Evolutionary conservation across 2,329 filamentous ascomycete species (phyloP).

Genomic region (Corniculantispora saksenae): DNA sequence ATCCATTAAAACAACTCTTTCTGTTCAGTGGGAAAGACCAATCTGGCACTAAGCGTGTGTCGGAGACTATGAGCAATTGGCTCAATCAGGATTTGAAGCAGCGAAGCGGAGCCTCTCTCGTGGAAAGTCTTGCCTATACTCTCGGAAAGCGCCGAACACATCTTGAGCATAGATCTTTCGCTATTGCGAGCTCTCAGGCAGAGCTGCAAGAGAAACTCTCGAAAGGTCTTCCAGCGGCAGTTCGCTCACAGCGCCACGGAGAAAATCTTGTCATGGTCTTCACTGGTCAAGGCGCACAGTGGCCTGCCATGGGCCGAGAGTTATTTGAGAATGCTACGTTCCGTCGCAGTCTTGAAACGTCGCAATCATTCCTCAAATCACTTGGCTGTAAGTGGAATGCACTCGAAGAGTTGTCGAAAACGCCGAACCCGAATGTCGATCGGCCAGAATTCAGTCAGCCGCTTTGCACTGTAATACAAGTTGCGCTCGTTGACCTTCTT

Average conservation of each 20-base stretch:
- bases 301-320: slow-evolving; percentile 33
- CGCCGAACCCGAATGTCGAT: not conserved
- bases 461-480: slow-evolving; percentile 41
- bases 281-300: slow-evolving; percentile 38
- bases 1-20: not conserved
- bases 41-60: not conserved
- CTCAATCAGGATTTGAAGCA: not conserved
- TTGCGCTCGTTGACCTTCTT: slow-evolving; percentile 38
- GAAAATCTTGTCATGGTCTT: slow-evolving; percentile 29
- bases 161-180: not conserved
- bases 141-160: not conserved
- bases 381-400: slow-evolving; percentile 1
- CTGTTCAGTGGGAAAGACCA: not conserved
- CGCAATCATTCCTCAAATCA: not conserved
- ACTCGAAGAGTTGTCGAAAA: slow-evolving; percentile 12
- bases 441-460: slow-evolving; percentile 32
- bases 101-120: not conserved
- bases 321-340: slow-evolving; percentile 26
- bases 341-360: slow-evolving; percentile 9
- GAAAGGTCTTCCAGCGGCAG: not conserved
- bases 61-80: not conserved
- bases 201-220: not conserved
- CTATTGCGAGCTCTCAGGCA: not conserved
- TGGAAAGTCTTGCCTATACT: not conserved
- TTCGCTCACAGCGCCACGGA: not conserved